These are phyloP conservation scores for Venturia nashicola DNA, from an alignment of 2,329 filamentous ascomycete genomes.

Conservation along the genomic window DNA sequence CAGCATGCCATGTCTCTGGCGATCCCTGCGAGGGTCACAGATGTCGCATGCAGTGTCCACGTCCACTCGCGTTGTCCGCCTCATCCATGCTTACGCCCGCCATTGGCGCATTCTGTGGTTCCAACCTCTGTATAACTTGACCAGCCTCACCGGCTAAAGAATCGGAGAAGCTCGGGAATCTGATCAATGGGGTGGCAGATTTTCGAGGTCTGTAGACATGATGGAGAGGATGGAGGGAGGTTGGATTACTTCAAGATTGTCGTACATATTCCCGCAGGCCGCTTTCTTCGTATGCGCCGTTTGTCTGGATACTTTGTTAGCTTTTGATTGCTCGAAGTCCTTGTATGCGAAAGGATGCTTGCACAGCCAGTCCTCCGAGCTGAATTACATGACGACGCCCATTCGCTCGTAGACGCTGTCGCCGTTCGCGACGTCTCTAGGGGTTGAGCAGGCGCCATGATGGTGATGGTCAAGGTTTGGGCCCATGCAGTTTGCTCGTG, in stretches of 20 bases:
- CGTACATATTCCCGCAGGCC: background rate
- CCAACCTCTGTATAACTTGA: background rate
- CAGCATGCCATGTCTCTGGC: background rate
- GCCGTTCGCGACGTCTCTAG: background rate
- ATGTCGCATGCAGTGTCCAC: background rate
- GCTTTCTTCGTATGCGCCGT: background rate
- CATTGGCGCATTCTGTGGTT: background rate
- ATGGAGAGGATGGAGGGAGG: background rate
- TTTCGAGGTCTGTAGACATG: background rate
- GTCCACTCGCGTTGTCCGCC: too few relatives aligned
- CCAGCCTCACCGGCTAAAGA: background rate
- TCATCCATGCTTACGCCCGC: background rate
- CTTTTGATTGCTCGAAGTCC: background rate
- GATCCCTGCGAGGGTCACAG: background rate
- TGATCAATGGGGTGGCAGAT: background rate
- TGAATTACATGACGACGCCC: background rate
- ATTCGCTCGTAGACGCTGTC: background rate
- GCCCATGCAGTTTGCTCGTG: background rate
- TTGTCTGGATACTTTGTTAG: background rate
- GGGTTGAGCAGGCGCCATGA: background rate
- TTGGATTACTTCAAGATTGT: background rate
- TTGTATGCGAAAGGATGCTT: background rate
- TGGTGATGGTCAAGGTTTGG: background rate
- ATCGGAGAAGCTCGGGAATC: background rate
- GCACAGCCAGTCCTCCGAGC: background rate